Percentiles rank a stretch among this genome's conserved stretches.
phyloP scores from a whole-genome alignment of 768 basidiomycete species.

The Trametopsis cervina region DNA sequence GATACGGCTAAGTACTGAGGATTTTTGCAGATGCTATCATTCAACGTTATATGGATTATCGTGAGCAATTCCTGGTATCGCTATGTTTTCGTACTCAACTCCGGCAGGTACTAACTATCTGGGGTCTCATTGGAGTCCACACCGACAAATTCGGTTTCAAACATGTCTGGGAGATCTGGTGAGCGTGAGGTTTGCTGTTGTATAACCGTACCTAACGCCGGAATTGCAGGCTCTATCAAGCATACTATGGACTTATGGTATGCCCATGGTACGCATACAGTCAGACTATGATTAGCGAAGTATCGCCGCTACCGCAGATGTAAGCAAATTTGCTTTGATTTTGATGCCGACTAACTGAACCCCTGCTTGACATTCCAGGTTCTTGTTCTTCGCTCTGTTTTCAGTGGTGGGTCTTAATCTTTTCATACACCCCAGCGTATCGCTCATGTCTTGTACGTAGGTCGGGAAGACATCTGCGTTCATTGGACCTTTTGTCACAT shows the following conservation, averaged over 20 bases:
- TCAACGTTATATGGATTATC: constrained; percentile 69
- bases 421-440: no score
- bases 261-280: constrained; percentile 81
- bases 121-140: constrained; percentile 75
- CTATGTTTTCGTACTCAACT: neutral
- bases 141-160: constrained; percentile 75
- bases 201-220: no score
- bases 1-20: neutral
- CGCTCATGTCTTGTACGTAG: constrained; percentile 23
- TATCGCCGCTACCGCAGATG: constrained; percentile 69
- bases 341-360: neutral
- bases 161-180: constrained; percentile 80
- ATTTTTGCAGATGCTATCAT: constrained; percentile 51
- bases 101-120: constrained; percentile 51
- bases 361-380: constrained; percentile 29
- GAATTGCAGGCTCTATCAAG: constrained; percentile 53
- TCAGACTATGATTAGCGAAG: constrained; percentile 79
- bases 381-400: constrained; percentile 70
- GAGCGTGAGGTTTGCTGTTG: no score
- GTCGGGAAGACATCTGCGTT: constrained; percentile 73
- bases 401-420: constrained; percentile 42
- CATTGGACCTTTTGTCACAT: constrained; percentile 69
- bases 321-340: constrained; percentile 21
- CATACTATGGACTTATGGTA: constrained; percentile 64
- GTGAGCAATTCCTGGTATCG: constrained; percentile 26